phyloP scores from a whole-genome alignment of 768 basidiomycete species.

The Kwoniella europaea region DNA sequence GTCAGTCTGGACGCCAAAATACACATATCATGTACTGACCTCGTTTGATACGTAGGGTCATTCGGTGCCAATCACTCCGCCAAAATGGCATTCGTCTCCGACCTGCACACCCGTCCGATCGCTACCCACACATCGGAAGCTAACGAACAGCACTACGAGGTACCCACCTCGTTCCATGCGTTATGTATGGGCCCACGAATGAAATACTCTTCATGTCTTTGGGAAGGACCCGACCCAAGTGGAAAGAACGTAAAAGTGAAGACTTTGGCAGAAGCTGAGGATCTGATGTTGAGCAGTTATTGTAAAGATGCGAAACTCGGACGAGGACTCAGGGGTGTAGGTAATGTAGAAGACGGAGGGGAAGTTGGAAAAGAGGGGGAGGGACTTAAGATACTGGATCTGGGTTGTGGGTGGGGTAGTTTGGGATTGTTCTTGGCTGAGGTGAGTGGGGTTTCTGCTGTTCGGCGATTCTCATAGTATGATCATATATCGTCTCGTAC shows the following conservation, averaged over 20 bases:
- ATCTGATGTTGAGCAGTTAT: slow-evolving; percentile 70
- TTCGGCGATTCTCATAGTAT: too few relatives aligned
- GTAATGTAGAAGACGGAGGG: slow-evolving; percentile 23
- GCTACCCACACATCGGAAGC: slow-evolving; percentile 71
- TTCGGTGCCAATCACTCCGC: slow-evolving; percentile 67
- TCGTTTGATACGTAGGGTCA: slow-evolving; percentile 29
- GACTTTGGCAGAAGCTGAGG: slow-evolving; percentile 69
- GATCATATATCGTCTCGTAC: too few relatives aligned
- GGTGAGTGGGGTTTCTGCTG: slow-evolving; percentile 55
- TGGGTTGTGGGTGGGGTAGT: slow-evolving; percentile 80
- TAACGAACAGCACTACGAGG: slow-evolving; percentile 79
- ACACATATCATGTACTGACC: too few relatives aligned
- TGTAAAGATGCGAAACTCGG: slow-evolving; percentile 68
- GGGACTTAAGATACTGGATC: slow-evolving; percentile 69
- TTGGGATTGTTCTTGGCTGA: slow-evolving; percentile 70
- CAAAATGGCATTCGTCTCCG: slow-evolving; percentile 72
- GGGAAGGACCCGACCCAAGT: slow-evolving; percentile 61
- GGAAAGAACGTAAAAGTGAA: slow-evolving; percentile 57
- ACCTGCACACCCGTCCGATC: slow-evolving; percentile 64
- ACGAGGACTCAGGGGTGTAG: slow-evolving; percentile 43
- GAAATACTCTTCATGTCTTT: slow-evolving; percentile 72
- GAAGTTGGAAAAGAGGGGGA: slow-evolving; percentile 59
- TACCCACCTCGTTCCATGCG: slow-evolving; percentile 65
- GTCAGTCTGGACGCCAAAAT: not conserved
- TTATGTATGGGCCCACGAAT: slow-evolving; percentile 70